Conservation (phyloP, 2,329 filamentous ascomycete genomes). For the Aurifilum marmelostoma region DNA sequence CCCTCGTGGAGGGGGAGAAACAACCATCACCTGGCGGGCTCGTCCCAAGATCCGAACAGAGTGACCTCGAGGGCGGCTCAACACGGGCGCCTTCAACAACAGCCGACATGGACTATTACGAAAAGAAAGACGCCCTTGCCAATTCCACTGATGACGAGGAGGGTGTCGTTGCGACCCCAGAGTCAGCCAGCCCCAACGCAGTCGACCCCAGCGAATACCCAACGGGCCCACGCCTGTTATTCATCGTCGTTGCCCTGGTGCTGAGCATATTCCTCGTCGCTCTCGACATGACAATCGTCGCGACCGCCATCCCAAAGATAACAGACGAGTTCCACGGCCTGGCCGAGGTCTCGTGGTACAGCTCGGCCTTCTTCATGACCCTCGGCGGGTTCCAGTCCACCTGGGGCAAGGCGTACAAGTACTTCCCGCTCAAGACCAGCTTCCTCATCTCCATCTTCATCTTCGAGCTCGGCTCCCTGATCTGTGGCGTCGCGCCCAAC, state of each 20-base stretch:
- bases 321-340: slow-evolving; percentile 43
- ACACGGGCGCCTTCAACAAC: slow-evolving; percentile 22
- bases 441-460: slow-evolving; percentile 45
- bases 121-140: slow-evolving; percentile 9
- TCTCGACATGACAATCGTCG: slow-evolving; percentile 51
- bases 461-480: slow-evolving; percentile 49
- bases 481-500: slow-evolving; percentile 45
- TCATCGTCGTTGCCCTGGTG: slow-evolving; percentile 51
- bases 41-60: slow-evolving; percentile 15
- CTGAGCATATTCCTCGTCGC: slow-evolving; percentile 54
- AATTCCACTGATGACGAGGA: slow-evolving; percentile 14
- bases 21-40: slow-evolving; percentile 1
- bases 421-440: slow-evolving; percentile 46
- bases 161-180: not conserved
- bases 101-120: slow-evolving; percentile 11
- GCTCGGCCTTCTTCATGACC: slow-evolving; percentile 44
- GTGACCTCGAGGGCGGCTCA: slow-evolving; percentile 21
- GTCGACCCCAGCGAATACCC: slow-evolving; percentile 38
- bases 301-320: slow-evolving; percentile 43
- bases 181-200: not conserved
- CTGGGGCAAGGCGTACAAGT: slow-evolving; percentile 39
- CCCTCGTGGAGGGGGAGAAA: slow-evolving; percentile 18
- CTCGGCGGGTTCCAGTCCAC: slow-evolving; percentile 33
- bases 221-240: slow-evolving; percentile 42
- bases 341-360: slow-evolving; percentile 51